These are phyloP conservation scores for Saturnispora sekii DNA, from an alignment of 805 yeast genomes.

Conservation along the genomic window DNA sequence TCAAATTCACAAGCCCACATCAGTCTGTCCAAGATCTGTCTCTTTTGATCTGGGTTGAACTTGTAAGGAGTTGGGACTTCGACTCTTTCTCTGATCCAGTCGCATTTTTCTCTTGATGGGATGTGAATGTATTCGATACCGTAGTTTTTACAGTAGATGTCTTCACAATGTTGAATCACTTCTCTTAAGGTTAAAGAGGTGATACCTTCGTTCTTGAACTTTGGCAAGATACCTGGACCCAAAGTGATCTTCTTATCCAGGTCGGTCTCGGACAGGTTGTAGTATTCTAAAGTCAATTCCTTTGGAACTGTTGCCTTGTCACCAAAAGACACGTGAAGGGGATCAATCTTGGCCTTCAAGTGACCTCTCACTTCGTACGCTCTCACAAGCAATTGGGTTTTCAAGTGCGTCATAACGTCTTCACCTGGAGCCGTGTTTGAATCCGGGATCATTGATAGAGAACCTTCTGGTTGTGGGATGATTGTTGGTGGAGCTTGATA, in stretches of 20 bases:
- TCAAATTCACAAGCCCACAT: slow-evolving; percentile 97
- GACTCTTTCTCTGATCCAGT: slow-evolving; percentile 95
- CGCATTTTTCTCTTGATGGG: slow-evolving; percentile 90
- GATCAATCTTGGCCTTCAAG: slow-evolving; percentile 89
- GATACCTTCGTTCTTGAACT: slow-evolving; percentile 62
- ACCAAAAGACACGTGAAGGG: slow-evolving; percentile 85
- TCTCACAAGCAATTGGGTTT: slow-evolving; percentile 91
- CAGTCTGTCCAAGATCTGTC: slow-evolving; percentile 91
- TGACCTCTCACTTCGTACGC: slow-evolving; percentile 99
- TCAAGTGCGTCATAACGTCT: slow-evolving; percentile 78
- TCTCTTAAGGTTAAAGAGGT: slow-evolving; percentile 64
- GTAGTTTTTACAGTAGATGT: slow-evolving; percentile 75
- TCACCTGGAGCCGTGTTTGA: slow-evolving; percentile 42
- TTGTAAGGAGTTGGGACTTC: slow-evolving; percentile 86
- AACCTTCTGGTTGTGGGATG: slow-evolving; percentile 74
- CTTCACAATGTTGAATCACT: slow-evolving; percentile 68
- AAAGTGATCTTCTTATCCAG: slow-evolving; percentile 72
- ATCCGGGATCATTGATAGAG: slow-evolving; percentile 49
- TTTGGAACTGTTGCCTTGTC: slow-evolving; percentile 53
- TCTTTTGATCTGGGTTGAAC: slow-evolving; percentile 80
- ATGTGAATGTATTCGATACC: slow-evolving; percentile 97
- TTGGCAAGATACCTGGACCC: slow-evolving; percentile 96
- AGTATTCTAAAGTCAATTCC: slow-evolving; percentile 86
- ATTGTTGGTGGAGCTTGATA: slow-evolving; percentile 88
- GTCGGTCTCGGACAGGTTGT: slow-evolving; percentile 84